These are phyloP conservation scores for Dendrobium catenatum DNA, from an alignment of 106 monocot species.

Conservation along the genomic window DNA sequence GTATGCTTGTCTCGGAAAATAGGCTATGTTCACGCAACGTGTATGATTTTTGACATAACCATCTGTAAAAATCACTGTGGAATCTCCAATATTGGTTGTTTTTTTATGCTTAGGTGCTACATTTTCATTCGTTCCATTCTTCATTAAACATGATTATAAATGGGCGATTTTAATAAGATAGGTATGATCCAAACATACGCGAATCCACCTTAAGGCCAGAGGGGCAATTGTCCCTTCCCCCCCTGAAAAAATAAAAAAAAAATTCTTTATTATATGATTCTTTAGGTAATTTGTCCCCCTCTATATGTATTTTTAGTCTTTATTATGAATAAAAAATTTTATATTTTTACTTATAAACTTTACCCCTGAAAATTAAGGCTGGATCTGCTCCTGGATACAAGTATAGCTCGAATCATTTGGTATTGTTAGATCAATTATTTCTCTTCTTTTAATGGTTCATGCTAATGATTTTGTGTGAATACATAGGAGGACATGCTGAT, in stretches of 20 bases:
- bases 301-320: too few relatives aligned
- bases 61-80: neutral
- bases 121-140: neutral
- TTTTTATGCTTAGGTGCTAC: neutral
- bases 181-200: too few relatives aligned
- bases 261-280: too few relatives aligned
- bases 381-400: neutral
- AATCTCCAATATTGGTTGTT: neutral
- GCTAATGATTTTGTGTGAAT: neutral
- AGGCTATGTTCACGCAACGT: neutral
- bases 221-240: too few relatives aligned
- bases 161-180: neutral
- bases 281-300: too few relatives aligned
- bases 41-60: neutral
- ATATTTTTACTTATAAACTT: too few relatives aligned
- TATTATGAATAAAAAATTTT: too few relatives aligned
- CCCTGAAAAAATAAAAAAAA: too few relatives aligned
- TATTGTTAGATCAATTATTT: too few relatives aligned
- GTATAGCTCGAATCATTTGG: neutral
- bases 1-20: neutral
- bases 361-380: too few relatives aligned
- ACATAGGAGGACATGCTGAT: conserved; percentile 85
- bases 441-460: neutral
- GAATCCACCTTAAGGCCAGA: too few relatives aligned
- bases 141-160: neutral